phyloP scores from a whole-genome alignment of 2,329 filamentous ascomycete genomes.

The Teratosphaeria epicoccoides region DNA sequence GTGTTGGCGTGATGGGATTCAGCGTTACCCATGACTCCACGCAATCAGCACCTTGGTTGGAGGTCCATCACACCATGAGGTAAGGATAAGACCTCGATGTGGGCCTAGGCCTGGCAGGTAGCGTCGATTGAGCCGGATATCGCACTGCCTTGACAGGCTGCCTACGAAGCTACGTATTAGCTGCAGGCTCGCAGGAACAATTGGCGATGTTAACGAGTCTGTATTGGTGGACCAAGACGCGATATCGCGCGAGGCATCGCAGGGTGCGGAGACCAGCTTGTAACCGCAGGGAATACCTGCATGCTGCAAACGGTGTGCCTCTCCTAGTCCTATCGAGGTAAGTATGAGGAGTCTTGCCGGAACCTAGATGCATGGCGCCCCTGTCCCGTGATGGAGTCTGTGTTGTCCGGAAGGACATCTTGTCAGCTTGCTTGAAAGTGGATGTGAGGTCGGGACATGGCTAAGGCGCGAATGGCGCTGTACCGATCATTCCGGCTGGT shows the following conservation, averaged over 20 bases:
- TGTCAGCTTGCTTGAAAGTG: slow-evolving; percentile 1
- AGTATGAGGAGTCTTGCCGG: neutral
- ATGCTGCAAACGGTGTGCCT: slow-evolving; percentile 2
- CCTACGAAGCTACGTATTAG: slow-evolving; percentile 23
- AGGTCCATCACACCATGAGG: slow-evolving; percentile 3
- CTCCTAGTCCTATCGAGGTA: neutral
- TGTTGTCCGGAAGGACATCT: neutral
- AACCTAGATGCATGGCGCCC: neutral
- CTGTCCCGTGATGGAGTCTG: neutral
- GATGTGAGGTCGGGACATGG: neutral
- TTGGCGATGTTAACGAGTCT: slow-evolving; percentile 10
- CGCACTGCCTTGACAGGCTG: slow-evolving; percentile 16
- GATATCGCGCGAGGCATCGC: slow-evolving; percentile 8
- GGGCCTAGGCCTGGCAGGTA: slow-evolving; percentile 9
- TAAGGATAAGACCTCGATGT: slow-evolving; percentile 5
- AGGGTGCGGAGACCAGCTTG: slow-evolving; percentile 8
- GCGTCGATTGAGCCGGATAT: slow-evolving; percentile 17
- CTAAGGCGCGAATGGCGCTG: neutral
- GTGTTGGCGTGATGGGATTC: slow-evolving; percentile 8
- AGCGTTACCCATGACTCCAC: slow-evolving; percentile 1
- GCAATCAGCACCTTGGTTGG: neutral
- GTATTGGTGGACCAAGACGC: slow-evolving; percentile 15
- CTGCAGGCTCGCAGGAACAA: slow-evolving; percentile 18
- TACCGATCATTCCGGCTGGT: neutral
- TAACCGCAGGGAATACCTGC: slow-evolving; percentile 13